Conservation (phyloP, 805 yeast genomes). For the Lipomyces orientalis region DNA sequence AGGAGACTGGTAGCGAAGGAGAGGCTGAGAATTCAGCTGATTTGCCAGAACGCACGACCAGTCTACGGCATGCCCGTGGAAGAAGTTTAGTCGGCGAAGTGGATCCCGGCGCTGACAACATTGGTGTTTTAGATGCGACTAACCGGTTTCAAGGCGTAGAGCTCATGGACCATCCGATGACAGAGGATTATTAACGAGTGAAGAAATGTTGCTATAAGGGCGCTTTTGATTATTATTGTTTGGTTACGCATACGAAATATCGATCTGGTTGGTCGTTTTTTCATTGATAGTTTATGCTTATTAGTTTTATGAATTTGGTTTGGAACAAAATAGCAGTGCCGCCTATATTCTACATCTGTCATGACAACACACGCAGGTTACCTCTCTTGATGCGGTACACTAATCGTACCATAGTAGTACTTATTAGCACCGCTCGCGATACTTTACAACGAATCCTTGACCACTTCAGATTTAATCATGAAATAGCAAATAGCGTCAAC, state of each 20-base stretch:
- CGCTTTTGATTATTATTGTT: background rate
- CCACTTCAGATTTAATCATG: too few species aligned
- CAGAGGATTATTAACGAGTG: conserved; percentile 9
- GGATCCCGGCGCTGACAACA: conserved; percentile 6
- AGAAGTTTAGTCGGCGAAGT: conserved; percentile 23
- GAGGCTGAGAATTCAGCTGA: conserved; percentile 6
- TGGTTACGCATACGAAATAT: background rate
- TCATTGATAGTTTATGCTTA: background rate
- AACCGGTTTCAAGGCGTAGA: conserved; percentile 22
- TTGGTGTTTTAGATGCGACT: conserved; percentile 5
- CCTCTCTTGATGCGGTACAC: too few species aligned
- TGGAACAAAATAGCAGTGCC: background rate
- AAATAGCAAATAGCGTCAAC: too few species aligned
- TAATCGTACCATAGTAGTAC: too few species aligned
- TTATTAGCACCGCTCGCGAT: too few species aligned
- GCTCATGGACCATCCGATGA: conserved; percentile 28
- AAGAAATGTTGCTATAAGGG: background rate
- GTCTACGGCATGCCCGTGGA: conserved; percentile 16
- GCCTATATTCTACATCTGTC: background rate
- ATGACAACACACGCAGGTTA: too few species aligned
- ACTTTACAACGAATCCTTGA: too few species aligned
- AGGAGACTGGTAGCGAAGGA: background rate
- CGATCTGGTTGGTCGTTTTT: background rate
- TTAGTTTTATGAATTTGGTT: background rate
- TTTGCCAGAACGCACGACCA: conserved; percentile 2